Percentiles rank a stretch among this genome's conserved stretches.
Conservation (phyloP, 805 yeast genomes). For the Candida golubevii region DNA sequence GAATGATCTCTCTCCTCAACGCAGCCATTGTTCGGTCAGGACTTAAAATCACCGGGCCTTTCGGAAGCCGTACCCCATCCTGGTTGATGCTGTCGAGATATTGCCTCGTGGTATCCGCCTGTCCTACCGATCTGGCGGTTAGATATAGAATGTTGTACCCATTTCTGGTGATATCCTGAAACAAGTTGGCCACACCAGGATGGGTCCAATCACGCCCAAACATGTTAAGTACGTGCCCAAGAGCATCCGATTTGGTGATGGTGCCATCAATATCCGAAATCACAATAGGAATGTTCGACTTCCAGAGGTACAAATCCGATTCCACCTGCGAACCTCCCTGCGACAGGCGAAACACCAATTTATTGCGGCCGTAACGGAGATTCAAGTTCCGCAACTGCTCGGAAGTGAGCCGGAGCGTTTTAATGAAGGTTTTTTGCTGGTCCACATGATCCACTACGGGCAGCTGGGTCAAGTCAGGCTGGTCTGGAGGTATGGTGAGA, state of each 20-base stretch:
- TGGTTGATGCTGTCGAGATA: slow-evolving; percentile 77
- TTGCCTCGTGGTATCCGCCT: slow-evolving; percentile 86
- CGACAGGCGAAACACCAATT: slow-evolving; percentile 71
- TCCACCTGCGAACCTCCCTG: slow-evolving; percentile 74
- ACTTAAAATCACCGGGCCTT: slow-evolving; percentile 89
- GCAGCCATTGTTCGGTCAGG: slow-evolving; percentile 98
- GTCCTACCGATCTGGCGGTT: slow-evolving; percentile 94
- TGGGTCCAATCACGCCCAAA: slow-evolving; percentile 98
- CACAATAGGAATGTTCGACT: slow-evolving; percentile 78
- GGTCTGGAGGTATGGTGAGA: slow-evolving; percentile 7
- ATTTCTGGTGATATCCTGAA: slow-evolving; percentile 78
- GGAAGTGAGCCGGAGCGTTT: slow-evolving; percentile 84
- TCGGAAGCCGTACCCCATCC: slow-evolving; percentile 62
- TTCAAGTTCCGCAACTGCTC: slow-evolving; percentile 78
- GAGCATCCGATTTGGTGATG: slow-evolving; percentile 93
- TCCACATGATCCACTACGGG: slow-evolving; percentile 1
- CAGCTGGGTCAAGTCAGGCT: background rate
- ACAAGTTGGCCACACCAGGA: slow-evolving; percentile 87
- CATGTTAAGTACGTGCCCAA: slow-evolving; percentile 92
- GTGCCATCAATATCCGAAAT: slow-evolving; percentile 98
- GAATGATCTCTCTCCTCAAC: slow-evolving; percentile 79
- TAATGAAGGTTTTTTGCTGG: slow-evolving; percentile 52
- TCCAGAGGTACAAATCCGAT: slow-evolving; percentile 81
- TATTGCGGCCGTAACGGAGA: slow-evolving; percentile 75
- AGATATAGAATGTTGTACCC: slow-evolving; percentile 92